Base-by-base conservation (phyloP, 805 yeast genomes). In the Sungouiozyma intestinalis region DNA sequence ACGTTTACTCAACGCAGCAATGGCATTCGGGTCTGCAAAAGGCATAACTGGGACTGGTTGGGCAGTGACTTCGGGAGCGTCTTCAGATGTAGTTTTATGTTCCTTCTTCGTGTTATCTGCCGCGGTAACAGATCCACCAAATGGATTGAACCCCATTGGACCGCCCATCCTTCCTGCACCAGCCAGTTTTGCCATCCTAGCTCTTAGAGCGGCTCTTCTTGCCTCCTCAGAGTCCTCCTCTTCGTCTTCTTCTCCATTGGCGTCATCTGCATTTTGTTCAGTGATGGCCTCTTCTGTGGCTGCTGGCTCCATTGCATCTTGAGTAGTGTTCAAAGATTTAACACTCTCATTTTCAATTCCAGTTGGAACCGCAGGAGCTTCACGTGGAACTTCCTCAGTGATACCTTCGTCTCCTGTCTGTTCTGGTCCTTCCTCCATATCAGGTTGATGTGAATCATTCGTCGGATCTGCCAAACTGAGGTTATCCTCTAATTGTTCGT, bases 171-270 rank as follows among this genome's bases (percentile, higher is more conserved):
- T 75, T 44, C 84, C 81, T 13, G 78, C 77, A 16, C 95, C 94
- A 0, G 97, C 83, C 16, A 90, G 73, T 53, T 81, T 85, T n/a
- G 98, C 97, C 96, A 90, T 90, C 46, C 97, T 75, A 48, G 84
- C 96, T 16, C 94, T 79, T 41, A 90, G 68, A 5, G 81, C 85
- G 38, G 81, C 73, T 52, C 92, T 74, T 43, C 81, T 75, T 4
- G 79, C 69, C 47, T 83, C 92, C 55, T 84, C 94, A 35, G 77
- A 83, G 40, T 83, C 90, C 41, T 77, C 81, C 1, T 75, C 84
- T 18, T 36, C 13, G 36, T 16, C 20, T 24, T 24, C 29, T 7
- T 24, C 29, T 11, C 9, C 29, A 7, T 24, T 24, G 29, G 6
- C 29, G 6, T 24, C 29, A 24, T 7, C 11, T n/a, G n/a, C n/a